Conservation (phyloP, 2,329 filamentous ascomycete species). For the Chaetomium strumarium region DNA sequence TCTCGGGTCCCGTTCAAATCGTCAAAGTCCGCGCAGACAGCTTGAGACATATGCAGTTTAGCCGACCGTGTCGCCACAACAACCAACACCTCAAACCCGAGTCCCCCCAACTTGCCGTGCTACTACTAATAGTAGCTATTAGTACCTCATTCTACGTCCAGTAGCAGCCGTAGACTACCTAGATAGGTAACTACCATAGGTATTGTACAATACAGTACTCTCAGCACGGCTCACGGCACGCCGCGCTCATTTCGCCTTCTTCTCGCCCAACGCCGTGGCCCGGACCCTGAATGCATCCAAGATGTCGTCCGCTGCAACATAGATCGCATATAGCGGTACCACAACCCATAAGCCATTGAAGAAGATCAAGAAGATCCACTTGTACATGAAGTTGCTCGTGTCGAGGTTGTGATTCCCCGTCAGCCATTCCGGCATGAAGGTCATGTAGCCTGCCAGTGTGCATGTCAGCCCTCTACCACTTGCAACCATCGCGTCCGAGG, state of each 20-base stretch:
- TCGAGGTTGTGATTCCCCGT: slow-evolving; percentile 57
- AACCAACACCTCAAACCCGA: too few species aligned
- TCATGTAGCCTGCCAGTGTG: slow-evolving; percentile 65
- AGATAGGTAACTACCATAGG: too few species aligned
- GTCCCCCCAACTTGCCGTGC: too few species aligned
- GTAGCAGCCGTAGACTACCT: too few species aligned
- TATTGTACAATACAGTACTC: too few species aligned
- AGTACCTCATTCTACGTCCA: too few species aligned
- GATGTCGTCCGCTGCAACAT: slow-evolving; percentile 50
- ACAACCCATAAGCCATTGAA: slow-evolving; percentile 65
- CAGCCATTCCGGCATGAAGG: slow-evolving; percentile 65
- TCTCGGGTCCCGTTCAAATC: too few species aligned
- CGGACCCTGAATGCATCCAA: slow-evolving; percentile 45
- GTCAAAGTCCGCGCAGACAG: too few species aligned
- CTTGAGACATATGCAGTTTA: too few species aligned
- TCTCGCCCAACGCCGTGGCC: slow-evolving; percentile 27
- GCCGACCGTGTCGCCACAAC: too few species aligned
- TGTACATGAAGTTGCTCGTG: slow-evolving; percentile 61
- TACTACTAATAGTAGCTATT: too few species aligned
- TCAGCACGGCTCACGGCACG: too few species aligned
- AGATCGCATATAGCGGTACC: slow-evolving; percentile 55
- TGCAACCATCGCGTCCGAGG: background rate
- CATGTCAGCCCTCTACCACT: background rate
- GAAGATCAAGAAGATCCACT: slow-evolving; percentile 62
- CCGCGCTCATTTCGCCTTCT: slow-evolving; percentile 29